These are phyloP conservation scores for Trichophyton rubrum DNA, from an alignment of 2,329 filamentous ascomycete species.

Conservation along the genomic window DNA sequence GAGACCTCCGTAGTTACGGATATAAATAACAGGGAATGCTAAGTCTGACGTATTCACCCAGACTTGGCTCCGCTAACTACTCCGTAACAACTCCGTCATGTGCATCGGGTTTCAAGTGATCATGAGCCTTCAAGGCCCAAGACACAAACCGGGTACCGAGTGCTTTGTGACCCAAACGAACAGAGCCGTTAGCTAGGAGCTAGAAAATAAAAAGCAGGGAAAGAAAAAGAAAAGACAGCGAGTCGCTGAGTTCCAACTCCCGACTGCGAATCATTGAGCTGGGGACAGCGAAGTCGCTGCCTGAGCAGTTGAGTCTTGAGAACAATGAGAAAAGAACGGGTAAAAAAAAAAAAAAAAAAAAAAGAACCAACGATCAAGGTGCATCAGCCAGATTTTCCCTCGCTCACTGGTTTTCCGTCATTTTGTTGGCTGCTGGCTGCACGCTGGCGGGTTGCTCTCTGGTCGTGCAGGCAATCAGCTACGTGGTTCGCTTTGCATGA, in stretches of 20 bases:
- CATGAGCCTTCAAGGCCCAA: not conserved
- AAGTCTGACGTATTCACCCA: not conserved
- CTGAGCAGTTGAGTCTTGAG: not conserved
- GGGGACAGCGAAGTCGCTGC: not conserved
- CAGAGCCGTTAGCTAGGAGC: not conserved
- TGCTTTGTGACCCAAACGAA: not conserved
- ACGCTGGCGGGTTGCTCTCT: not conserved
- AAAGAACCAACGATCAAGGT: not conserved
- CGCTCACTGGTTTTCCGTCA: not conserved
- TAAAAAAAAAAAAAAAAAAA: not conserved
- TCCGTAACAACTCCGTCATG: not conserved
- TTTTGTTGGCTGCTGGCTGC: not conserved
- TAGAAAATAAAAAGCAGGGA: not conserved
- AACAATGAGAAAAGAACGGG: not conserved
- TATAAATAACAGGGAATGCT: not conserved
- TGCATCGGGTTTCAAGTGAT: not conserved
- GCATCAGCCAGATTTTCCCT: not conserved
- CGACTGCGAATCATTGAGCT: not conserved
- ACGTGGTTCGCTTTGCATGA: not conserved
- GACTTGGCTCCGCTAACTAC: not conserved
- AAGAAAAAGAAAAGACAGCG: not conserved
- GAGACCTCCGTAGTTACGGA: too few species aligned
- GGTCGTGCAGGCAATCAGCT: not conserved
- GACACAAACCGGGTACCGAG: not conserved
- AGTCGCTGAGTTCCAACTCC: not conserved